Evolutionary conservation across 495 filamentous ascomycete genomes (phyloP).

Genomic region (Articulospora tetracladia): DNA sequence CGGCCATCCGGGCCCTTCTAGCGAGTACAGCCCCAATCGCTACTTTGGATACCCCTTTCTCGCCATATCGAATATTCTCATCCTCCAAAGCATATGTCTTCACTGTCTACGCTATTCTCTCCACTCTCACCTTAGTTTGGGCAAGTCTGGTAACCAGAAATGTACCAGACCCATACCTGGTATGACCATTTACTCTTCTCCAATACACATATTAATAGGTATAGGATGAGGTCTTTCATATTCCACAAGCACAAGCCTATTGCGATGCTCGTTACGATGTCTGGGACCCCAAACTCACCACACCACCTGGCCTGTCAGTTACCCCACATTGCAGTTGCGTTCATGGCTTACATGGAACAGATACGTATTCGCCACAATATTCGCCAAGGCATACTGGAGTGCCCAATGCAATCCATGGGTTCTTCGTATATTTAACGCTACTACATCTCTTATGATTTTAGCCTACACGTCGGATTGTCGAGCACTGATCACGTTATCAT

Average conservation of each 20-base stretch:
- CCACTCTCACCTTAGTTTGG: slow-evolving; percentile 26
- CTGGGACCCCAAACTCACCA: slow-evolving; percentile 98
- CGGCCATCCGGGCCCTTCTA: neutral
- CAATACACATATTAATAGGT: neutral
- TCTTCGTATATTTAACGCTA: slow-evolving; percentile 49
- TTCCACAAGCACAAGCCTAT: slow-evolving; percentile 86
- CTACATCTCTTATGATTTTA: slow-evolving; percentile 37
- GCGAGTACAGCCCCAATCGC: neutral
- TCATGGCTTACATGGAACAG: slow-evolving; percentile 25
- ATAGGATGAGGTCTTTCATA: slow-evolving; percentile 93
- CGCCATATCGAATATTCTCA: neutral
- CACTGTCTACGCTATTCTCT: neutral
- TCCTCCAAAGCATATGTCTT: neutral
- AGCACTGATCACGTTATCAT: slow-evolving; percentile 17
- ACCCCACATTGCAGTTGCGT: neutral
- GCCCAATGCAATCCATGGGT: slow-evolving; percentile 38
- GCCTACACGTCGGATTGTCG: slow-evolving; percentile 33
- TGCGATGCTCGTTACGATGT: slow-evolving; percentile 66
- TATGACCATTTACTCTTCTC: slow-evolving; percentile 29
- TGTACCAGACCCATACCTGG: slow-evolving; percentile 80
- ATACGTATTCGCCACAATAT: slow-evolving; percentile 50
- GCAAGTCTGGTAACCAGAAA: slow-evolving; percentile 36
- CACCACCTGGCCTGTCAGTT: slow-evolving; percentile 81
- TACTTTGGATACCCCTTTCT: neutral
- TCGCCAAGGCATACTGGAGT: slow-evolving; percentile 26